Conservation (phyloP, 2,329 filamentous ascomycete genomes). For the Colletotrichum trifolii region DNA sequence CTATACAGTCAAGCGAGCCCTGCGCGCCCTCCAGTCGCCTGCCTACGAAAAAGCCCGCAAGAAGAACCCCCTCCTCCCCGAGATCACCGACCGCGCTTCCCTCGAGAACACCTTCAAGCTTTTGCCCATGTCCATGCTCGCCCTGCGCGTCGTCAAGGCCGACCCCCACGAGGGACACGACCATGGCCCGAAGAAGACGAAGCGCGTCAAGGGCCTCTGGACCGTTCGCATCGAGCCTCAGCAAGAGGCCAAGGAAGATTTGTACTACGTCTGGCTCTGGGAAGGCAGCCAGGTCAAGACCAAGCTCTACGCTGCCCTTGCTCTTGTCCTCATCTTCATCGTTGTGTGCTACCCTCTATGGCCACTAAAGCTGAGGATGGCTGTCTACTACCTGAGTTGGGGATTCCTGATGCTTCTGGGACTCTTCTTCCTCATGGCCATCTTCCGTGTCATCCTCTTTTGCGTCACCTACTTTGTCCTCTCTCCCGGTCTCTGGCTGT, state of each 20-base stretch:
- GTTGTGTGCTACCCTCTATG: constrained; percentile 96
- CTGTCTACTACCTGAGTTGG: constrained; percentile 98
- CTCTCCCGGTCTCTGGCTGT: constrained; percentile 95
- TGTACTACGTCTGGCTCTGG: constrained; percentile 98
- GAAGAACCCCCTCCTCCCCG: constrained; percentile 90
- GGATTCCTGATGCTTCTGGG: constrained; percentile 89
- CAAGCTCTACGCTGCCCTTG: constrained; percentile 88
- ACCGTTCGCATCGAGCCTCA: constrained; percentile 95
- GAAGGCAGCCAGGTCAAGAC: constrained; percentile 94
- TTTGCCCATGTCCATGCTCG: constrained; percentile 92
- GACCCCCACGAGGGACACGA: constrained; percentile 82
- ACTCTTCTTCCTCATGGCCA: constrained; percentile 96
- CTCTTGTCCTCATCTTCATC: constrained; percentile 84
- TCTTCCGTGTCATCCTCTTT: constrained; percentile 95
- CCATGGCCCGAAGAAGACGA: constrained; percentile 77
- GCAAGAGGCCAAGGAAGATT: constrained; percentile 85
- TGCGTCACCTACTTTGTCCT: constrained; percentile 87
- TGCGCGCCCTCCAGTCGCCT: constrained; percentile 88
- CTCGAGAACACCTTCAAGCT: constrained; percentile 96
- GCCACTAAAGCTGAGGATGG: constrained; percentile 89
- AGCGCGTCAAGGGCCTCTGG: constrained; percentile 96
- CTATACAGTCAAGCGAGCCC: constrained; percentile 86
- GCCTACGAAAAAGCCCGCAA: constrained; percentile 89
- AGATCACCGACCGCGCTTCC: constrained; percentile 86
- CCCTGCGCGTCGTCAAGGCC: constrained; percentile 86